Base-by-base conservation (phyloP, 352 stramenopile genomes). In the Phytophthora idaei region DNA sequence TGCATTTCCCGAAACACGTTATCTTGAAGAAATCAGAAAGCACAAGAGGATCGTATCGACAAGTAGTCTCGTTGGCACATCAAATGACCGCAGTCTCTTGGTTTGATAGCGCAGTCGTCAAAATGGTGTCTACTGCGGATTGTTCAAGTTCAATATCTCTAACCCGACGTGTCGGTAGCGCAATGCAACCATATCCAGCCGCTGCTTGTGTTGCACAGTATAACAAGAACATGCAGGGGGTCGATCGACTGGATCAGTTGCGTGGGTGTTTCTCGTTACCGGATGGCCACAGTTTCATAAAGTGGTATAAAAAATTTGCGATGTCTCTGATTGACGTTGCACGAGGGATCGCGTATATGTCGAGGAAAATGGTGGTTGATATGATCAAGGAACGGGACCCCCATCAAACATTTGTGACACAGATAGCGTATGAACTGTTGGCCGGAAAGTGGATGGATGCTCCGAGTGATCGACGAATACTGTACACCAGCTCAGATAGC, bases 261-360 rank as follows among this genome's bases (percentile, higher is more conserved):
- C 57, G 64, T 1, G 47, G 39, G 5, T 39, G 54, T 0, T 78
- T 73, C 29, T 78, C 66, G 5, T 1, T 77, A 25, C 59, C 69
- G 0, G 66, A 77, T 36, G 68, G 65, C 0, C 73, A 51, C 31
- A 66, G 51, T 0, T 70, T 74, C 41, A 73, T 74, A 28, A 77
- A 77, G 36, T 77, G 73, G 69, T 56, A 76, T 50, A 81, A 81
- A 41, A 73, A 71, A n/a, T 44, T 76, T 5, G 62, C 34, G 0
- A 29, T 77, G n/a, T 56, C 65, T 0, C 17, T 77, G 4, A 41
- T 74, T 6, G 73, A 77, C 21, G 67, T 78, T 28, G 62, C 69
- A 11, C 51, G 63, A 0, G 49, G 60, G 12, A 81, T 77, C 45
- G 73, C 68, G 0, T 70, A 60, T 32, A 54, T 69, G 39, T 57